These are phyloP conservation scores for Parmelia sp. DNA, from an alignment of 495 filamentous ascomycete species.

Conservation along the genomic window DNA sequence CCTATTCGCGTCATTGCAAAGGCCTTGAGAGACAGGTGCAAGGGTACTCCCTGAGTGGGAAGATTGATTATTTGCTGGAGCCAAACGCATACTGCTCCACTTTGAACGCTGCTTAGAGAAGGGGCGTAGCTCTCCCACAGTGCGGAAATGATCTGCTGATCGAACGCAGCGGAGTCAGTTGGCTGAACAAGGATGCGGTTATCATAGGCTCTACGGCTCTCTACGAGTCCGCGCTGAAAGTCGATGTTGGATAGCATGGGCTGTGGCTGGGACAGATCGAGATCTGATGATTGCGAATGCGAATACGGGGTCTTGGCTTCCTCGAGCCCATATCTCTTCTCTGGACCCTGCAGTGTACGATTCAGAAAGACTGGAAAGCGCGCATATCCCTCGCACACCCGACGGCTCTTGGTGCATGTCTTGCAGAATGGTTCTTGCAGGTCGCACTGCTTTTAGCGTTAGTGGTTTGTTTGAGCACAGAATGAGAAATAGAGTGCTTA, in stretches of 20 bases:
- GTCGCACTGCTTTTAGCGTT: not conserved
- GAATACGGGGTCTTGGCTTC: conserved; percentile 13
- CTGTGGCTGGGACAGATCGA: not conserved
- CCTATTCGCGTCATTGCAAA: conserved; percentile 22
- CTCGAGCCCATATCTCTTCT: conserved; percentile 18
- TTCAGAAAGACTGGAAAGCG: conserved; percentile 21
- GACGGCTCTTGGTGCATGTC: conserved; percentile 19
- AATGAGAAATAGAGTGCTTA: not conserved
- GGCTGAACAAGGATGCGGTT: conserved; percentile 7
- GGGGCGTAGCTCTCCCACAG: conserved; percentile 22
- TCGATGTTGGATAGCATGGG: not conserved
- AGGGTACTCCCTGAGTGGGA: not conserved
- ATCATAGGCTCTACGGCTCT: conserved; percentile 1
- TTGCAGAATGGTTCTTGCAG: conserved; percentile 18
- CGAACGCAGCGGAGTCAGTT: not conserved
- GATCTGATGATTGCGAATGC: not conserved
- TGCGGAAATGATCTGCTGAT: conserved; percentile 17
- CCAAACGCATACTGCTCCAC: conserved; percentile 11
- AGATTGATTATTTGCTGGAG: conserved; percentile 13
- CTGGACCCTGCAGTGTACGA: conserved; percentile 10
- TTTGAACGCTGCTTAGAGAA: conserved; percentile 4
- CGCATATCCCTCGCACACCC: conserved; percentile 21
- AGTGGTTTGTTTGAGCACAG: not conserved
- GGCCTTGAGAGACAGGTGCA: conserved; percentile 16
- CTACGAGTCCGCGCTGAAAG: not conserved